Evolutionary conservation across 140 eudicot species (phyloP), one percentile per base, ranked within the genome.

Genomic region (Artemisia princeps): DNA sequence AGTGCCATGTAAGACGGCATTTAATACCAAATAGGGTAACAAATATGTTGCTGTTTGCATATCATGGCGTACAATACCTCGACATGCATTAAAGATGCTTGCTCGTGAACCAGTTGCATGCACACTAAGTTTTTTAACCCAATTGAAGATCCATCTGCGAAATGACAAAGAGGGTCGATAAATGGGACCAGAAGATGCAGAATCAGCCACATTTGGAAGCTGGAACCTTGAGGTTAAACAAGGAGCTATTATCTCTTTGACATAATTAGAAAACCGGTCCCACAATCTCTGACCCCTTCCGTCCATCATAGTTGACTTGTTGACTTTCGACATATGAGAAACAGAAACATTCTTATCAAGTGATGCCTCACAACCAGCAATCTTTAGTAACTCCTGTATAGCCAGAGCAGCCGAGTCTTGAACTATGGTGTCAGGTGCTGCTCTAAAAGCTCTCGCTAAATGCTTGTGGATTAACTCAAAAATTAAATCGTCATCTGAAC

Each of bases 401-500:
- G 99, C 99, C 69, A 94, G 67, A 74, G 99, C 99, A 74, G 99
- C 99, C 14, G 88, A 86, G 65, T 88, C 99, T 65, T 88, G 99
- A 51, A 94, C 66, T 48, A 68, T 68, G 24, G 95, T 94, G 78
- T 94, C 90, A 0, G 96, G 95, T 23, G 99, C 99, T 49, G 99
- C 90, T 72, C 99, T 79, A 78, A 94, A 94, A 62, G 99, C 95
- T 73, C 99, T 77, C 3, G 97, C 96, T 40, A 94, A 81, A 86
- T 94, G 99, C 55, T 94, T 86, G 74, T 89, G 95, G 59, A 94
- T 94, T 81, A 94, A 77, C 87, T 94, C 99, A 51, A 88, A 94
- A 12, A 94, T 94, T 69, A 94, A 84, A 82, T 94, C 99, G 71
- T 94, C 99, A 78, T 86, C 97, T 16, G 97, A 88, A 68, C 99